Conservation (phyloP, 768 basidiomycete genomes). For the Pleurotus djamor region DNA sequence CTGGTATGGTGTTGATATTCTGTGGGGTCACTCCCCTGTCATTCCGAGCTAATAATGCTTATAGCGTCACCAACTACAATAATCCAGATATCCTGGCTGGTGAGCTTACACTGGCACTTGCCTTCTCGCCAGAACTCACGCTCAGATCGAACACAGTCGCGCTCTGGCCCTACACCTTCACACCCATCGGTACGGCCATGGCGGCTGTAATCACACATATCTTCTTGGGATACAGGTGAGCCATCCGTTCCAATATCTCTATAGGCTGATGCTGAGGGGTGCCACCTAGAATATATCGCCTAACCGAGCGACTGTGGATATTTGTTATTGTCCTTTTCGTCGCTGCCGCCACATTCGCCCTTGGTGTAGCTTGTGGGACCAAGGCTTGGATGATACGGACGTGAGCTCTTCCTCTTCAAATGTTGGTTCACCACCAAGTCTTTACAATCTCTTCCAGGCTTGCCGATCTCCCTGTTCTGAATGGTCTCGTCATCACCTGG, state of each 20-base stretch:
- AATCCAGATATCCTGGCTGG: constrained; percentile 13
- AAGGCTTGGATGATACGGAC: constrained; percentile 5
- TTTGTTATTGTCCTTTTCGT: not conserved
- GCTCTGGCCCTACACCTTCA: constrained; percentile 12
- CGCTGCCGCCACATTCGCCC: not conserved
- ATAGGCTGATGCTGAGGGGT: not conserved
- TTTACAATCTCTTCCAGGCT: not conserved
- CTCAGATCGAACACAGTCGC: constrained; percentile 3
- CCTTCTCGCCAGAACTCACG: not conserved
- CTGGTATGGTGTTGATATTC: constrained; percentile 3
- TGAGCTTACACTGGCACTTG: constrained; percentile 8
- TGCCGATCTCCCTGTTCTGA: constrained; percentile 4
- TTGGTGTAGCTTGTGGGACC: constrained; percentile 2
- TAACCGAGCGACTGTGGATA: not conserved
- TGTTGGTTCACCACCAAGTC: not conserved
- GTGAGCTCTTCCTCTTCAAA: not conserved
- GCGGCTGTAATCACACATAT: constrained; percentile 16
- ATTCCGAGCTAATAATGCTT: too few species aligned
- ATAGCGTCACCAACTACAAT: constrained; percentile 17
- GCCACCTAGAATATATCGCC: constrained; percentile 8
- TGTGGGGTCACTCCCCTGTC: not conserved
- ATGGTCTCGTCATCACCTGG: constrained; percentile 13
- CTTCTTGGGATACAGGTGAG: constrained; percentile 16
- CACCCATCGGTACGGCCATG: constrained; percentile 10
- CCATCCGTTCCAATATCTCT: not conserved